A percentile compares a stretch with the other conserved stretches of the same genome.
phyloP scores from a whole-genome alignment of 2,329 filamentous ascomycete species.

The Epichloe uncinata region DNA sequence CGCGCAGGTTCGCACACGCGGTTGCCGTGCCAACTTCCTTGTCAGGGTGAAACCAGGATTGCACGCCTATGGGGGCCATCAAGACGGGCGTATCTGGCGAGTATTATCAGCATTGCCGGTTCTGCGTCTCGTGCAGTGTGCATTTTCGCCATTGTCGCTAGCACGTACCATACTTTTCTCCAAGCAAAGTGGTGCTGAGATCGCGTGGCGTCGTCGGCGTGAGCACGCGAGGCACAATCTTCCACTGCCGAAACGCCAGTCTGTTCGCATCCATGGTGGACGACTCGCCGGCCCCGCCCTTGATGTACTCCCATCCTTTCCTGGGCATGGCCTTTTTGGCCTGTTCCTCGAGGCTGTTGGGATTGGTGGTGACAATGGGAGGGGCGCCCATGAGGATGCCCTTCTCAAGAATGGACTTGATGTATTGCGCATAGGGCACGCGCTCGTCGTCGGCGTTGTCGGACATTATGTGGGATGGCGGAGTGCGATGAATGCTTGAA shows the following conservation, averaged over 20 bases:
- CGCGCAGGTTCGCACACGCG: slow-evolving; percentile 44
- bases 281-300: slow-evolving; percentile 47
- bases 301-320: slow-evolving; percentile 44
- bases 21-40: slow-evolving; percentile 49
- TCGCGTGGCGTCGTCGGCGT: slow-evolving; percentile 29
- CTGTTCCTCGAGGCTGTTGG: slow-evolving; percentile 41
- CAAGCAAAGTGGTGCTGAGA: slow-evolving; percentile 39
- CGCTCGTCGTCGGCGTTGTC: slow-evolving; percentile 8
- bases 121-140: too few relatives aligned
- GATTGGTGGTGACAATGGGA: slow-evolving; percentile 44
- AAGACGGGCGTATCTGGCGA: slow-evolving; percentile 25
- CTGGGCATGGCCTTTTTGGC: slow-evolving; percentile 34
- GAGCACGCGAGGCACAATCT: slow-evolving; percentile 40
- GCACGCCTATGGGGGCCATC: slow-evolving; percentile 57
- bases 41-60: slow-evolving; percentile 52
- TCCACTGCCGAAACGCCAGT: slow-evolving; percentile 39
- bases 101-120: neutral
- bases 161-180: slow-evolving; percentile 27
- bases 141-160: neutral
- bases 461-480: slow-evolving; percentile 2
- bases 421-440: slow-evolving; percentile 27
- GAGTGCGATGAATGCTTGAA: too few relatives aligned
- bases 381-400: slow-evolving; percentile 34
- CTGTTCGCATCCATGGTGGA: slow-evolving; percentile 48
- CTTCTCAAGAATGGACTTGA: slow-evolving; percentile 35